Evolutionary conservation across 2,329 filamentous ascomycete species (phyloP).

Genomic region (Neoscytalidium dimidiatum): DNA sequence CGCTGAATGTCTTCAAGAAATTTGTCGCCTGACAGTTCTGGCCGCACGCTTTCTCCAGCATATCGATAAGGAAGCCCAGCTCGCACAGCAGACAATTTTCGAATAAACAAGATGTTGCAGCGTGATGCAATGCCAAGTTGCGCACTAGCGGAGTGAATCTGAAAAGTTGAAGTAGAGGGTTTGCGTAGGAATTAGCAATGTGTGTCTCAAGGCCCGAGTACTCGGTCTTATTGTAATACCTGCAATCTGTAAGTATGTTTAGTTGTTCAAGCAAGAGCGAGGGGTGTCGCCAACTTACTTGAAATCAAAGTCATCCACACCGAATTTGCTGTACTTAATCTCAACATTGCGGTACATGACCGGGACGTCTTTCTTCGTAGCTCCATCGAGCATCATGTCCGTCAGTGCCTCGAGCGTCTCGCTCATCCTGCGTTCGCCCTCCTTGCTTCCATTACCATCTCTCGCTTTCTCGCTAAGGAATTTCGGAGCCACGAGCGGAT

Average conservation of each 20-base stretch:
- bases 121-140: constrained; percentile 86
- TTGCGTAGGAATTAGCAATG: constrained; percentile 95
- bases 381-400: constrained; percentile 68
- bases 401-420: constrained; percentile 67
- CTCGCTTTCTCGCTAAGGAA: constrained; percentile 93
- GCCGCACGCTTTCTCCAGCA: constrained; percentile 93
- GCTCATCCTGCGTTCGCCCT: constrained; percentile 41
- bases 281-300: constrained; percentile 55
- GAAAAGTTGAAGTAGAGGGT: constrained; percentile 86
- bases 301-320: constrained; percentile 99
- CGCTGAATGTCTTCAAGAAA: constrained; percentile 84
- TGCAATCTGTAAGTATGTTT: constrained; percentile 34
- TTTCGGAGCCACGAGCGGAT: constrained; percentile 75
- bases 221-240: constrained; percentile 90
- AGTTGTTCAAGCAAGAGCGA: not conserved
- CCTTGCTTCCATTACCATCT: constrained; percentile 23
- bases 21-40: constrained; percentile 97
- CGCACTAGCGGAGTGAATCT: constrained; percentile 86
- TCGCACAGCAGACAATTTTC: constrained; percentile 90
- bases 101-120: constrained; percentile 78
- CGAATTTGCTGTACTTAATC: constrained; percentile 98
- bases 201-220: constrained; percentile 95
- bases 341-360: constrained; percentile 91
- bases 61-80: constrained; percentile 93
- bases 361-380: constrained; percentile 78